Conservation (phyloP, 2,329 filamentous ascomycete species). For the Metarhizium brunneum region DNA sequence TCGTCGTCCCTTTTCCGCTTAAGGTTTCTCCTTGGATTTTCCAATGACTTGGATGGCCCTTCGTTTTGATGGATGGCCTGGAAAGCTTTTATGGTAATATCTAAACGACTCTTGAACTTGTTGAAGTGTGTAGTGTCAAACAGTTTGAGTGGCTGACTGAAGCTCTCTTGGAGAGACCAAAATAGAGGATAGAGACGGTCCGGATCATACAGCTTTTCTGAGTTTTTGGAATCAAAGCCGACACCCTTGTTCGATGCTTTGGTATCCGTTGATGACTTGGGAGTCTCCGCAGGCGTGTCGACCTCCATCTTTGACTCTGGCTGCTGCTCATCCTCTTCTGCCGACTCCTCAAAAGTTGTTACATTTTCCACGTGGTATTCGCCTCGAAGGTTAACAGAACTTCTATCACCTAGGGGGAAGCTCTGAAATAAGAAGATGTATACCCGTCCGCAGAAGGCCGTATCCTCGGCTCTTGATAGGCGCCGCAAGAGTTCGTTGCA, state of each 20-base stretch:
- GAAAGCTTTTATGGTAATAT: conserved; percentile 52
- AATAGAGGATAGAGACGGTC: conserved; percentile 81
- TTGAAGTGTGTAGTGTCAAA: conserved; percentile 64
- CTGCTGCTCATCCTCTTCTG: conserved; percentile 17
- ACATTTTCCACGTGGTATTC: conserved; percentile 96
- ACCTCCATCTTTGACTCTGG: conserved; percentile 49
- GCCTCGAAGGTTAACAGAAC: conserved; percentile 90
- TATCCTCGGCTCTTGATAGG: conserved; percentile 91
- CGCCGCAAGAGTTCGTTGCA: conserved; percentile 94
- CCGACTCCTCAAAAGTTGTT: conserved; percentile 60
- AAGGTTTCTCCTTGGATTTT: conserved; percentile 53
- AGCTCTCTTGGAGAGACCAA: conserved; percentile 86
- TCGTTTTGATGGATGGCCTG: conserved; percentile 40
- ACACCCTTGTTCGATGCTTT: conserved; percentile 28
- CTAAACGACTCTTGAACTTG: conserved; percentile 73
- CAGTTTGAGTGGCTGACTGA: conserved; percentile 78
- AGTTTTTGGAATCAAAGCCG: conserved; percentile 31
- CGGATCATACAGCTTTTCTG: conserved; percentile 50
- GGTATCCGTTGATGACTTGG: conserved; percentile 13
- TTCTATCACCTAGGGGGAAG: conserved; percentile 92
- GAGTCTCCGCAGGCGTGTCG: conserved; percentile 38
- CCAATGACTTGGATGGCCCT: conserved; percentile 40
- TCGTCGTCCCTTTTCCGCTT: conserved; percentile 61
- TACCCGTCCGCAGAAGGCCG: conserved; percentile 91
- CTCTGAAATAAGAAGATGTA: conserved; percentile 99